Percentiles rank a stretch among this genome's conserved stretches.
Evolutionary conservation across 352 stramenopile species (phyloP).

Genomic region (Phytophthora chlamydospora): DNA sequence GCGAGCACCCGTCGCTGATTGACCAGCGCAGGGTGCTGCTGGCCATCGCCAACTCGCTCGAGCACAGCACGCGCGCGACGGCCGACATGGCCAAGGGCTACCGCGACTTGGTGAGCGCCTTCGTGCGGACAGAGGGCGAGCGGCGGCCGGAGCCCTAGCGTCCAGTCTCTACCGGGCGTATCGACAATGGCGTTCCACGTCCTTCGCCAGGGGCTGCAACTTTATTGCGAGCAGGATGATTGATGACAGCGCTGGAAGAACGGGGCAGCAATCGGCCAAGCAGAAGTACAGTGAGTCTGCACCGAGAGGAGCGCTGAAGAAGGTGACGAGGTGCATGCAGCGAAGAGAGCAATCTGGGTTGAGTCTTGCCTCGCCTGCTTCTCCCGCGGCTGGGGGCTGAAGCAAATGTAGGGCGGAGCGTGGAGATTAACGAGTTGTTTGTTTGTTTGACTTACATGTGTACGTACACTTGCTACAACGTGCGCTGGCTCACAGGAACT

Average conservation of each 20-base stretch:
- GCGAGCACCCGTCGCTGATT: conserved; percentile 10
- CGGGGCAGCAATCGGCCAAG: not conserved
- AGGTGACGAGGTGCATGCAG: conserved; percentile 6
- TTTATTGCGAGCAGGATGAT: conserved; percentile 14
- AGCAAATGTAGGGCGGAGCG: too few species aligned
- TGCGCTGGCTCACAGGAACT: conserved; percentile 25
- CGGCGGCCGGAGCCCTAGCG: conserved; percentile 6
- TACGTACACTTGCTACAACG: too few species aligned
- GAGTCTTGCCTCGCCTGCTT: not conserved
- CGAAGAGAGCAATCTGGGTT: conserved; percentile 9
- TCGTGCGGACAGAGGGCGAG: conserved; percentile 26
- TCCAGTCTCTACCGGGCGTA: not conserved
- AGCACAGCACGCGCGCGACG: conserved; percentile 52
- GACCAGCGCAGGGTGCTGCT: conserved; percentile 42
- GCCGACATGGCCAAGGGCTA: conserved; percentile 53
- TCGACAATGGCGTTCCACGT: not conserved
- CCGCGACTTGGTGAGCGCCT: conserved; percentile 42
- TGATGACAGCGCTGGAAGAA: not conserved
- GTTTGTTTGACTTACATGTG: too few species aligned
- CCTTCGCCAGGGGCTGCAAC: not conserved
- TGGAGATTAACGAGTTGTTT: too few species aligned
- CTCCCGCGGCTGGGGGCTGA: too few species aligned
- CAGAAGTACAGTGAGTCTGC: not conserved
- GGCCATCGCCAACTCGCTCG: conserved; percentile 44
- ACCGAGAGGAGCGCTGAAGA: conserved; percentile 4